A percentile compares a stretch with the other conserved stretches of the same genome.
Conservation (phyloP, 2,329 filamentous ascomycete species). For the Sclerotinia nivalis region DNA sequence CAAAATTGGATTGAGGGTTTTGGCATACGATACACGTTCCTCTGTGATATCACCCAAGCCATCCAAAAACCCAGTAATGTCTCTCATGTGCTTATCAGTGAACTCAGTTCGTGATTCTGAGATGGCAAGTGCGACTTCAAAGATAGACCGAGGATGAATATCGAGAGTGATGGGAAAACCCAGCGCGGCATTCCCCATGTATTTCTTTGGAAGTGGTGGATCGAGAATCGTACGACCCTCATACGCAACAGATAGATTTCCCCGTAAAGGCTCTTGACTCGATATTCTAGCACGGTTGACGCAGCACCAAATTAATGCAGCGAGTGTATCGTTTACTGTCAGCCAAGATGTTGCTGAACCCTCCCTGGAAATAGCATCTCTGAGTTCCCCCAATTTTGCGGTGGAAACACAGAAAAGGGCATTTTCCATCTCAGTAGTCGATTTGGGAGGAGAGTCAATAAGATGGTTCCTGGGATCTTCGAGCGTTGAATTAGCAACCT, state of each 20-base stretch:
- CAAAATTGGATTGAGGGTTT: conserved; percentile 9
- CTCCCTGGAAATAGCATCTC: not conserved
- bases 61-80: conserved; percentile 1
- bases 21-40: conserved; percentile 12
- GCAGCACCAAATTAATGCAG: conserved; percentile 3
- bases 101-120: conserved; percentile 11
- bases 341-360: not conserved
- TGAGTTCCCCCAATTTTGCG: not conserved
- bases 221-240: not conserved
- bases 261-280: not conserved
- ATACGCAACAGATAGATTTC: conserved; percentile 12
- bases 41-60: conserved; percentile 10
- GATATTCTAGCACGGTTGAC: conserved; percentile 12
- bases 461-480: conserved; percentile 7
- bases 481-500: conserved; percentile 6
- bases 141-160: conserved; percentile 5
- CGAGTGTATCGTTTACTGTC: conserved; percentile 12
- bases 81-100: conserved; percentile 5
- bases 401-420: conserved; percentile 8
- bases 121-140: conserved; percentile 9
- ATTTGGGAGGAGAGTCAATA: conserved; percentile 10
- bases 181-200: conserved; percentile 4
- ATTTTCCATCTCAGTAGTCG: conserved; percentile 11
- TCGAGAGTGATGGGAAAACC: conserved; percentile 15
- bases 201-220: conserved; percentile 4